These are phyloP conservation scores for Lolium perenne DNA, from an alignment of 176 grass and related monocot genomes.

Conservation along the genomic window DNA sequence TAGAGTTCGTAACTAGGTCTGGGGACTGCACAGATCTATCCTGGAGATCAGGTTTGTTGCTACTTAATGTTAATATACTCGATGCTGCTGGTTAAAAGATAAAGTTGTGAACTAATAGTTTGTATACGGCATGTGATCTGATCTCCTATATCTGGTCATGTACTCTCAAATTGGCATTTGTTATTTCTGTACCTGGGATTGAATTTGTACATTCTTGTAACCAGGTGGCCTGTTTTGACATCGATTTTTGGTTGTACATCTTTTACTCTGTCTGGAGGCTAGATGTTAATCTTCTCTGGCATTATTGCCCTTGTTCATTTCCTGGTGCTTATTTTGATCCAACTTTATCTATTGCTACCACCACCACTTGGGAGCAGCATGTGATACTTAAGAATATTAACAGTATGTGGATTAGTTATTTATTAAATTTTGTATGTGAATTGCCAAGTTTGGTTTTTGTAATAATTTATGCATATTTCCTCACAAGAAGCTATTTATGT, in stretches of 20 bases:
- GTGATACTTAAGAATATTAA: neutral
- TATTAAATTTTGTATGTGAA: neutral
- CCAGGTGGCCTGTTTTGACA: slow-evolving; percentile 15
- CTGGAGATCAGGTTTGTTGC: slow-evolving; percentile 56
- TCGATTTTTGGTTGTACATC: neutral
- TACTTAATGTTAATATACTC: slow-evolving; percentile 26
- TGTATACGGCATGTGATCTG: slow-evolving; percentile 26
- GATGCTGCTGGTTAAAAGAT: slow-evolving; percentile 28
- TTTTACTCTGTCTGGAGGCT: neutral
- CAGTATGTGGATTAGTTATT: neutral
- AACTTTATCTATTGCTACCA: slow-evolving; percentile 10
- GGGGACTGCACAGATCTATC: slow-evolving; percentile 36
- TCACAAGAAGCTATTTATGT: slow-evolving; percentile 20
- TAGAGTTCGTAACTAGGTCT: slow-evolving; percentile 40
- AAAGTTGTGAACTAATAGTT: slow-evolving; percentile 26
- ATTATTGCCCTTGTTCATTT: neutral
- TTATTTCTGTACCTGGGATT: slow-evolving; percentile 10
- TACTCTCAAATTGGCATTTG: neutral
- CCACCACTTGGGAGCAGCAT: neutral
- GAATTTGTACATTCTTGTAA: slow-evolving; percentile 31
- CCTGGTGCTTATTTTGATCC: neutral
- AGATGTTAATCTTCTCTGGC: slow-evolving; percentile 14
- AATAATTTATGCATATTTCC: slow-evolving; percentile 24
- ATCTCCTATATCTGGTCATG: slow-evolving; percentile 20
- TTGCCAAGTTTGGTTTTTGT: slow-evolving; percentile 24